Evolutionary conservation across 108 stramenopile species (phyloP).

Genomic region (Cylindrotheca fusiformis): DNA sequence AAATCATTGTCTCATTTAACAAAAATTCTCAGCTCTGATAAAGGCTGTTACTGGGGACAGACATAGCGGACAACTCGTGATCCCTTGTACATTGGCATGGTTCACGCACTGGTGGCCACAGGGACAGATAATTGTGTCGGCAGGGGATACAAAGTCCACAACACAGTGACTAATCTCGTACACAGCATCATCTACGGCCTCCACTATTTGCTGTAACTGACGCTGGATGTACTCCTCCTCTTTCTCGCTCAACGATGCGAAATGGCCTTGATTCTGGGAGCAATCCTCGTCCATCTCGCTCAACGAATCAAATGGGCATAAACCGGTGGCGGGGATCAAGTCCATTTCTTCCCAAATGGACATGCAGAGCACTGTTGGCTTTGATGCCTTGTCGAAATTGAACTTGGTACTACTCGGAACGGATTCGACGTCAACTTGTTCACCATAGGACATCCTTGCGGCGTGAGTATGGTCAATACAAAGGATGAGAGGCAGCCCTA

Average conservation of each 20-base stretch:
- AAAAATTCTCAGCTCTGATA: background rate
- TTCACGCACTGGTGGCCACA: background rate
- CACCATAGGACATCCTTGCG: background rate
- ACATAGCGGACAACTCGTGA: background rate
- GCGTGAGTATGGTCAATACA: background rate
- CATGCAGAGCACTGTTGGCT: background rate
- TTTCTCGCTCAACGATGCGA: too few relatives aligned
- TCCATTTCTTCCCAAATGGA: background rate
- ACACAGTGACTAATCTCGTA: background rate
- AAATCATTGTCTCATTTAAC: too few relatives aligned
- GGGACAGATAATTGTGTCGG: background rate
- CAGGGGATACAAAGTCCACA: background rate
- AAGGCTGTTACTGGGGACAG: background rate
- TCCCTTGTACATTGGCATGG: background rate
- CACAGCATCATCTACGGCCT: too few relatives aligned
- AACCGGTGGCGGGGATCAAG: too few relatives aligned
- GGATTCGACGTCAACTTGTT: background rate
- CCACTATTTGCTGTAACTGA: too few relatives aligned
- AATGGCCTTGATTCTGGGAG: too few relatives aligned
- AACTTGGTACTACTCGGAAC: background rate
- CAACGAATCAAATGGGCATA: too few relatives aligned
- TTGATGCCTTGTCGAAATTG: background rate
- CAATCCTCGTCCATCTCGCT: too few relatives aligned
- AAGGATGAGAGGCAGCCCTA: background rate
- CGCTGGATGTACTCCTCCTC: too few relatives aligned